Base-by-base conservation (phyloP, 139 green algal species). In the Picochlorum sp. region DNA sequence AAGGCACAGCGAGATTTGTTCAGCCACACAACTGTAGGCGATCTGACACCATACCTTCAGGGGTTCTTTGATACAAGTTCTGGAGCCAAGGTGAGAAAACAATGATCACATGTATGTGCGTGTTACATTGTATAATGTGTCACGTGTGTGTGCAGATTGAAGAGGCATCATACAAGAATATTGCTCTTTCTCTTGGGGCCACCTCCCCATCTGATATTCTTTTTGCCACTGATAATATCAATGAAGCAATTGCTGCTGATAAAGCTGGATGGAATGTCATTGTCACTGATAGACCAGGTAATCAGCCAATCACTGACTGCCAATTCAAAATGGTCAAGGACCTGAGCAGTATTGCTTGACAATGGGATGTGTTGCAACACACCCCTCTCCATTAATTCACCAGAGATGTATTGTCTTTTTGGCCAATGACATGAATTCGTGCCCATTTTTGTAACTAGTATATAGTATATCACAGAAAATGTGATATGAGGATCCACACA, bases 51-150 rank as follows among this genome's bases (percentile, higher is more conserved):
- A 2, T 91, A 92, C 75, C 73, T 97, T 44, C 76, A 59, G 45
- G 92, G 90, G 57, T 98, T 91, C 77, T 98, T 98, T 62, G 92
- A 98, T 84, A 97, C 92, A 41, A 89, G 69, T 28, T 79, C 65
- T 6, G 91, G 91, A 0, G 30, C 78, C 38, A 96, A 96, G 77
- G 47, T 54, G 15, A 9, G 47, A 13, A 9, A 18, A 7, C n/a
- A 6, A 20, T 41, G 34, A 41, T 11, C 5, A 41, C 7, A 41
- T 41, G 8, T 41, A 3, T 41, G 8, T 41, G 8, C 8, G 8
- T 10, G 2, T 9, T 41, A 0, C 8, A 41, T 3, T 14, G 45
- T 7, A 8, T 9, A 28, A 30, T 66, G 54, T 68, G 81, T 71
- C 34, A 41, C 9, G 4, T 54, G 7, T 7, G 4, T 20, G 16